Percentiles rank a stretch among this genome's conserved stretches.
Conservation (phyloP, 75 land plant species). For the Pinus tabuliformis region DNA sequence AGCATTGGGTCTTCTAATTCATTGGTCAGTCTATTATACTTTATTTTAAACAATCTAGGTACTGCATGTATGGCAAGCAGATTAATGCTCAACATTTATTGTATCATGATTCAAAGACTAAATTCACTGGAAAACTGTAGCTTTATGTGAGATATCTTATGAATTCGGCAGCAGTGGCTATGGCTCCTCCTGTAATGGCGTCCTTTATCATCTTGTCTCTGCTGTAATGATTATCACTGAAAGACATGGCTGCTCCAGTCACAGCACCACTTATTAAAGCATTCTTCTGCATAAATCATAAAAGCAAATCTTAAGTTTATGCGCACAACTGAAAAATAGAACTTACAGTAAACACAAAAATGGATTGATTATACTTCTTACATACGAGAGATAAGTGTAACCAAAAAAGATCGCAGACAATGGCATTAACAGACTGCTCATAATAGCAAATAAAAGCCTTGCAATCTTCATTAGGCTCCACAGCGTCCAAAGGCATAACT, state of each 20-base stretch:
- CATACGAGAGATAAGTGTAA: neutral
- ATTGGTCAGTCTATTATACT: neutral
- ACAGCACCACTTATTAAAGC: constrained; percentile 78
- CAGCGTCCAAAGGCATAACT: too few species aligned
- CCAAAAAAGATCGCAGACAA: neutral
- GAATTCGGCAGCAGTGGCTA: constrained; percentile 79
- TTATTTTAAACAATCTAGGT: neutral
- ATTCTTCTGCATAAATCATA: constrained; percentile 62
- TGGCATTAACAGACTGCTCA: neutral
- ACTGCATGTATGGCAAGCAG: neutral
- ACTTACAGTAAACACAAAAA: neutral
- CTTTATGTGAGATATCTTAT: constrained; percentile 42
- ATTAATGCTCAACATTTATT: neutral
- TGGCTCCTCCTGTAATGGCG: constrained; percentile 82
- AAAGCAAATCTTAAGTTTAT: neutral
- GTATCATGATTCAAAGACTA: neutral
- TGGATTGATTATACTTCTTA: neutral
- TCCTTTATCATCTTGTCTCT: constrained; percentile 55
- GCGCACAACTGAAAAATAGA: neutral
- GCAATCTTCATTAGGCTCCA: too few species aligned
- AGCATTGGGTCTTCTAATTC: neutral
- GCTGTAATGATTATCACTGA: constrained; percentile 35
- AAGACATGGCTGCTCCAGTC: constrained; percentile 59
- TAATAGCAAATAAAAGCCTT: neutral
- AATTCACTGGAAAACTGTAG: neutral